Evolutionary conservation across 495 filamentous ascomycete genomes (phyloP), one percentile per base, ranked within the genome.

Genomic region (Talaromyces stipitatus): DNA sequence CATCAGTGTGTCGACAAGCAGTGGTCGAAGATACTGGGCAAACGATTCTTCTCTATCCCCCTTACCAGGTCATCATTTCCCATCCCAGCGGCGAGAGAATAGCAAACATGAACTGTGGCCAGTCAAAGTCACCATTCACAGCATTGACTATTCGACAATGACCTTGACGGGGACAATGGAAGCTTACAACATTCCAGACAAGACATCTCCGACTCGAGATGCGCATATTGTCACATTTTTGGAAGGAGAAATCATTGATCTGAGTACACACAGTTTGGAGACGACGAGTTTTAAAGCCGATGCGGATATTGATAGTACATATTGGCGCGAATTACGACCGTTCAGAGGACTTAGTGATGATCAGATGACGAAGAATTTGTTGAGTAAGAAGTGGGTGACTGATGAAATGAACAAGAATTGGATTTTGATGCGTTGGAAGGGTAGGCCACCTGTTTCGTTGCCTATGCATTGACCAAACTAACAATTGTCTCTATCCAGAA

Each of bases 351-450:
- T 85, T 45, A 69, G 70, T 3, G 82, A 85, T 64, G 76, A 82
- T 4, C 76, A 85, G 52, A 76, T 87, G 54, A 78, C 79, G 10
- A 76, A 72, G 61, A 78, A 74, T 20, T 72, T 89, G 14, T 68
- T 87, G 50, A 85, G 80, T 61, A 78, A 69, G 60, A 72, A 73
- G 48, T 84, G 80, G 78, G 66, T 85, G 26, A 74, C 72, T 26
- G 72, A 76, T 43, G 67, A 78, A 62, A 58, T 86, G 60, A 73
- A 66, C 38, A 70, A 78, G 60, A 73, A 83, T 14, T 89, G 83
- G 82, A 79, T 90, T 46, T 69, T 90, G 60, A 89, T 90, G 86
- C 74, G 87, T 57, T 90, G 87, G 87, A 90, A 90, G 71, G 86
- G 82, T 83, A 61, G 58, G 76, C 22, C 10, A 36, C 2, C 24